These are phyloP conservation scores for Triangularia verruculosa DNA, from an alignment of 2,329 filamentous ascomycete species.

Conservation along the genomic window DNA sequence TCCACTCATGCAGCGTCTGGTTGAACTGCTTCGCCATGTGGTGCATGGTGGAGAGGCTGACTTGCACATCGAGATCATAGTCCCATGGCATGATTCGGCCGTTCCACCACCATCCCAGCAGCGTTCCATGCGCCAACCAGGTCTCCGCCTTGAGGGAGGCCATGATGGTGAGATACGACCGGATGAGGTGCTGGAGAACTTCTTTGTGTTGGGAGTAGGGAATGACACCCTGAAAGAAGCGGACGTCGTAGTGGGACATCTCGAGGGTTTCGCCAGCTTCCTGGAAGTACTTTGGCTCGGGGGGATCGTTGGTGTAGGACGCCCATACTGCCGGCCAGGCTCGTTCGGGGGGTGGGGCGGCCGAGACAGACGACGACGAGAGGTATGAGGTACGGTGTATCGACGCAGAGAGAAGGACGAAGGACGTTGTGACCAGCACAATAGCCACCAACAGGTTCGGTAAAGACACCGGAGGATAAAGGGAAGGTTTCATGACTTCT, in stretches of 20 bases:
- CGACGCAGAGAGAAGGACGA: not conserved
- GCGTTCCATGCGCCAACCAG: constrained; percentile 81
- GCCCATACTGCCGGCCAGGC: not conserved
- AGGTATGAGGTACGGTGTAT: constrained; percentile 2
- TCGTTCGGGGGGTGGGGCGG: constrained; percentile 5
- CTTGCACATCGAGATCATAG: constrained; percentile 79
- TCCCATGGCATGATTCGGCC: constrained; percentile 76
- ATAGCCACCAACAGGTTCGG: not conserved
- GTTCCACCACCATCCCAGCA: constrained; percentile 91
- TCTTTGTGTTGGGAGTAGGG: constrained; percentile 64
- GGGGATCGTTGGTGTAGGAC: not conserved
- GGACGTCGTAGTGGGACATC: constrained; percentile 70
- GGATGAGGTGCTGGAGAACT: constrained; percentile 66
- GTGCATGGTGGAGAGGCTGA: constrained; percentile 63
- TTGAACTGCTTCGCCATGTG: constrained; percentile 67
- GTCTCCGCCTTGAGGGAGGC: constrained; percentile 66
- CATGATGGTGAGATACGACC: constrained; percentile 70
- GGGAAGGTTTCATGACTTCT: constrained; percentile 7
- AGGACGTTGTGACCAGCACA: not conserved
- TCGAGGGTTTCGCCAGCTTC: constrained; percentile 60
- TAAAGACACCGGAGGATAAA: not conserved
- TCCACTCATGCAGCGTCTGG: constrained; percentile 61
- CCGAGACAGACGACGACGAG: constrained; percentile 8
- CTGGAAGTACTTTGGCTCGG: constrained; percentile 58
- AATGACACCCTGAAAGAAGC: constrained; percentile 64